Percentiles rank a stretch among this genome's conserved stretches.
Conservation (phyloP, 2,329 filamentous ascomycete species). For the Ceratocystis alfenasii region DNA sequence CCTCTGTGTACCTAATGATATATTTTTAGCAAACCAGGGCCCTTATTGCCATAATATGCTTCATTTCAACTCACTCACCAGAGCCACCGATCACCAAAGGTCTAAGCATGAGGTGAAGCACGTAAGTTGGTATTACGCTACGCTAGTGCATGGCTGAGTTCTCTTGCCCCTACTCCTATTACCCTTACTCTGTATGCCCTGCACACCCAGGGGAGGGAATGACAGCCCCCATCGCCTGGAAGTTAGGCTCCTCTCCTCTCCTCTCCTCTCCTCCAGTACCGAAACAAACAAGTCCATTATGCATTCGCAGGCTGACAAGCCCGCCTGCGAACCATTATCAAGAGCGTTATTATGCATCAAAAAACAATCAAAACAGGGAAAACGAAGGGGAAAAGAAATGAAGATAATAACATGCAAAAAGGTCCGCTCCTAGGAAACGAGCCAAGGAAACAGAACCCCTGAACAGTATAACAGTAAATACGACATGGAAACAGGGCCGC, state of each 20-base stretch:
- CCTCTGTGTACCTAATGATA: neutral
- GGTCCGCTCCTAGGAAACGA: neutral
- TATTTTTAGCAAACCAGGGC: neutral
- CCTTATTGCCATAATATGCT: neutral
- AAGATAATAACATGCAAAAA: too few species aligned
- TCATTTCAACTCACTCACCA: conserved; percentile 2
- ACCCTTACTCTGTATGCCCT: neutral
- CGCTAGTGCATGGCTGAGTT: neutral
- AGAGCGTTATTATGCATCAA: neutral
- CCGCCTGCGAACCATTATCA: neutral
- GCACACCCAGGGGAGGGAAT: neutral
- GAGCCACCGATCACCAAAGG: neutral
- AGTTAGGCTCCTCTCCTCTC: neutral
- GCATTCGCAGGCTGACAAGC: neutral
- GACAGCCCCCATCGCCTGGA: neutral
- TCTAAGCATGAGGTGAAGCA: neutral
- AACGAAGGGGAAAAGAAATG: neutral
- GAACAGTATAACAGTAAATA: neutral
- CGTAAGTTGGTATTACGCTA: neutral
- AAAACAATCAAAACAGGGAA: neutral
- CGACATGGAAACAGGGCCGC: too few species aligned
- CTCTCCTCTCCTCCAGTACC: neutral
- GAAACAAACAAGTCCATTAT: neutral
- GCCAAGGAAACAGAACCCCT: neutral
- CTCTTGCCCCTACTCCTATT: neutral